phyloP scores from a whole-genome alignment of 768 basidiomycete species.

The Leccinum olivaceopallidum region DNA sequence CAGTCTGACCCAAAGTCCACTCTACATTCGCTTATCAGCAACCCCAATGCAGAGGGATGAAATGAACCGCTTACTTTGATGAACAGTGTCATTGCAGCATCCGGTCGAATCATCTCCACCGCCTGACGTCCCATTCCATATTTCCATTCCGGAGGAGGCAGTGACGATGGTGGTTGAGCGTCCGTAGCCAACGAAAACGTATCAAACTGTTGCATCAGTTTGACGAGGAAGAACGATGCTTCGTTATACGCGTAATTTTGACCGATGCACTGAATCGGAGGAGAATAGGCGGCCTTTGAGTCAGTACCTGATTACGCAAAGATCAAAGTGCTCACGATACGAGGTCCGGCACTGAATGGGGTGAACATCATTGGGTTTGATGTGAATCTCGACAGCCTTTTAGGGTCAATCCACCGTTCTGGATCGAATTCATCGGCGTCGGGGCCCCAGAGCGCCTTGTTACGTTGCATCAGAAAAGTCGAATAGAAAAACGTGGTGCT shows the following conservation, averaged over 20 bases:
- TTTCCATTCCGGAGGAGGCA: constrained; percentile 62
- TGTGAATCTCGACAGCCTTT: constrained; percentile 48
- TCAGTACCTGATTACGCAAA: constrained; percentile 10
- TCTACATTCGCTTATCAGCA: constrained; percentile 34
- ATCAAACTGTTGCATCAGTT: constrained; percentile 65
- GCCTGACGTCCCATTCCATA: constrained; percentile 44
- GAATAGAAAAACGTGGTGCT: constrained; percentile 58
- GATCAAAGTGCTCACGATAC: constrained; percentile 39
- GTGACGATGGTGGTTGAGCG: constrained; percentile 58
- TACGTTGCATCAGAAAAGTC: constrained; percentile 66
- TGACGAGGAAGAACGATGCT: constrained; percentile 69
- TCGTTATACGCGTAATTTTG: constrained; percentile 79
- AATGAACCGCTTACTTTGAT: constrained; percentile 51
- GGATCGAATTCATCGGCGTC: constrained; percentile 81
- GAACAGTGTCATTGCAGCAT: constrained; percentile 62
- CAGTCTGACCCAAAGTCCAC: constrained; percentile 61
- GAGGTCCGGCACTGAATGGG: constrained; percentile 74
- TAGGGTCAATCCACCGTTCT: constrained; percentile 71
- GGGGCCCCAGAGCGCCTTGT: constrained; percentile 66
- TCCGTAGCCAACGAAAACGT: constrained; percentile 60
- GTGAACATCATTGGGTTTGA: constrained; percentile 68
- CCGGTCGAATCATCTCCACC: constrained; percentile 61
- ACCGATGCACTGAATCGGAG: constrained; percentile 54
- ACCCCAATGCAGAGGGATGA: constrained; percentile 1
- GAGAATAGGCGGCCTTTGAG: constrained; percentile 14